Base-by-base conservation (phyloP, 75 land plant genomes). In the Pinus taeda region DNA sequence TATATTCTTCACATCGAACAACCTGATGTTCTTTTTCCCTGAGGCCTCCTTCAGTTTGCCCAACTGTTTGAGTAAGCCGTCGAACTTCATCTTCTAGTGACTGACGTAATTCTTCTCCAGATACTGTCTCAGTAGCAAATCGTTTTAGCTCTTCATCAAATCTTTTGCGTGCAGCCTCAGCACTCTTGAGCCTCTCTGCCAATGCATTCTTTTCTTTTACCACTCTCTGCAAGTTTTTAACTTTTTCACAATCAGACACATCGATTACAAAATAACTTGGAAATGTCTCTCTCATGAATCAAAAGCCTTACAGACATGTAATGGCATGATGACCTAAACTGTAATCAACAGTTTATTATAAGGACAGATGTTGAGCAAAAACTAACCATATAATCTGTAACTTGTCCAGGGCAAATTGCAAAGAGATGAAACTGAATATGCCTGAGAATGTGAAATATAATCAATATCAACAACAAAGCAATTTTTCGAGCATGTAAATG, bases 111-210 rank as follows among this genome's bases (percentile, higher is more conserved):
- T 96, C 95, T 65, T 97, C 95, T 30, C 95, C 80, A 22, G 88
- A 85, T n/a, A 85, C 84, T 64, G 84, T 88, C 83, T 97, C 95
- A 33, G 90, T 89, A 9, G 93, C 92, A 81, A 83, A 92, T 7
- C 99, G 88, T 80, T 95, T 95, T 59, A 92, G 75, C 72, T 97
- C 98, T 56, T 97, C 99, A 80, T 94, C 99, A 82, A 89, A 95
- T 80, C 88, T 81, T 83, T 85, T 90, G 18, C 98, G 77, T 33
- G 95, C 93, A 78, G 92, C 88, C 76, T 97, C 99, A 22, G 99
- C 95, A 87, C 73, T 83, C 82, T 95, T 97, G 57, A 97, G 79
- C 82, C 95, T 87, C 77, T 97, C 99, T 57, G 92, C 98, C 53
- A 97, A 83, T 17, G 88, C 89, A 86, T 90, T 95, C 80, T 97